A percentile compares a stretch with the other conserved stretches of the same genome.
Conservation (phyloP, 2,329 filamentous ascomycete species). For the Beauveria sp. region DNA sequence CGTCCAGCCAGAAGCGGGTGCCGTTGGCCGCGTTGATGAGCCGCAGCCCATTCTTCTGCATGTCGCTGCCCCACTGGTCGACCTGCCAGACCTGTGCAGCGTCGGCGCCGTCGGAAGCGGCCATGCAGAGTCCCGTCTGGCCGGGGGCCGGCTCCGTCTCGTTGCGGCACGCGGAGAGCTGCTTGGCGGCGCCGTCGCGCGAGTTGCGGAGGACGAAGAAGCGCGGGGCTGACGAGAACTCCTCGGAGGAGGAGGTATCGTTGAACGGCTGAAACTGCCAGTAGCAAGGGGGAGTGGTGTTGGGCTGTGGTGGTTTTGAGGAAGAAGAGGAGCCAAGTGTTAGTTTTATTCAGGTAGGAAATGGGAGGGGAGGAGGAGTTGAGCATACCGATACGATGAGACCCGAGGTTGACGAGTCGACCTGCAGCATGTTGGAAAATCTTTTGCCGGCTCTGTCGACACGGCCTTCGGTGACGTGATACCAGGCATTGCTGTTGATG, state of each 20-base stretch:
- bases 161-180: conserved; percentile 23
- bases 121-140: conserved; percentile 24
- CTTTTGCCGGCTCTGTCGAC: conserved; percentile 20
- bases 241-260: conserved; percentile 6
- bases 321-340: background rate
- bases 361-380: too few relatives aligned
- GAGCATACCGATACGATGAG: background rate
- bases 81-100: conserved; percentile 28
- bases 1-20: conserved; percentile 24
- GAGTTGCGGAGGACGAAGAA: conserved; percentile 25
- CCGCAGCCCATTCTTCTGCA: conserved; percentile 22
- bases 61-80: conserved; percentile 13
- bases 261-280: conserved; percentile 24
- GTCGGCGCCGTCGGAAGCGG: conserved; percentile 16
- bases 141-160: conserved; percentile 17
- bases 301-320: background rate
- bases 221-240: conserved; percentile 10
- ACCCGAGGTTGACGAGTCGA: background rate
- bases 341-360: background rate
- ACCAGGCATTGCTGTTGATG: conserved; percentile 29
- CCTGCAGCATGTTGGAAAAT: conserved; percentile 17
- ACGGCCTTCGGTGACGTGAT: conserved; percentile 26
- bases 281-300: conserved; percentile 13
- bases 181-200: conserved; percentile 20
- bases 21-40: conserved; percentile 26